These are phyloP conservation scores for Colletotrichum sp. DNA, from an alignment of 2,329 filamentous ascomycete species.

Conservation along the genomic window DNA sequence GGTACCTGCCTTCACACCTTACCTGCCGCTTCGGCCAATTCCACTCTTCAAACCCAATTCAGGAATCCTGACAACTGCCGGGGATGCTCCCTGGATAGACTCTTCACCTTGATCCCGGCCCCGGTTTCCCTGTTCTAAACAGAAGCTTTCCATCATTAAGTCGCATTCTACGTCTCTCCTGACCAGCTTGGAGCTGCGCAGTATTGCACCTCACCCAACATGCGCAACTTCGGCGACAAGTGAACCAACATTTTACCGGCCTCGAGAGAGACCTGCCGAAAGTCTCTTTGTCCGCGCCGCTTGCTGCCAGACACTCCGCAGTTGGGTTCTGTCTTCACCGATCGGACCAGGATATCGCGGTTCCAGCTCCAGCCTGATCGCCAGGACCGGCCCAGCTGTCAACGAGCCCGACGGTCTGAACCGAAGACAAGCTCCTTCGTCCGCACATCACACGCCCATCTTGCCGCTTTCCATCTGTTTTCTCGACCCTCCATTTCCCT, in stretches of 20 bases:
- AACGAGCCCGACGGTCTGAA: background rate
- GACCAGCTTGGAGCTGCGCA: background rate
- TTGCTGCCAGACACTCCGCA: slow-evolving; percentile 9
- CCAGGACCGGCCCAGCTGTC: slow-evolving; percentile 1
- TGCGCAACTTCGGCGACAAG: background rate
- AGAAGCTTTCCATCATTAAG: background rate
- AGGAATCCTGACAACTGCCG: slow-evolving; percentile 5
- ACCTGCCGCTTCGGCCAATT: background rate
- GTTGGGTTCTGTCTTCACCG: slow-evolving; percentile 2
- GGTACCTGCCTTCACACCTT: background rate
- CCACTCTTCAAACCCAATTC: background rate
- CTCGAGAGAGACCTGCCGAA: background rate
- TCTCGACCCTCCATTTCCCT: background rate
- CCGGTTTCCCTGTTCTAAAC: background rate
- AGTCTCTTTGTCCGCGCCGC: background rate
- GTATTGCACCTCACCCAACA: background rate
- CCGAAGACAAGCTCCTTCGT: background rate
- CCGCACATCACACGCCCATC: background rate
- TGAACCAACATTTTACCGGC: background rate
- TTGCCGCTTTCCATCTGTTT: background rate
- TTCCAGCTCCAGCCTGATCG: slow-evolving; percentile 11
- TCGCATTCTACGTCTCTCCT: background rate
- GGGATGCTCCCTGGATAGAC: background rate
- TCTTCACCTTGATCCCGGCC: background rate
- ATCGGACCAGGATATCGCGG: slow-evolving; percentile 1